Evolutionary conservation across 495 filamentous ascomycete genomes (phyloP), one percentile per base, ranked within the genome.

Genomic region (Cercophora newfieldiana): DNA sequence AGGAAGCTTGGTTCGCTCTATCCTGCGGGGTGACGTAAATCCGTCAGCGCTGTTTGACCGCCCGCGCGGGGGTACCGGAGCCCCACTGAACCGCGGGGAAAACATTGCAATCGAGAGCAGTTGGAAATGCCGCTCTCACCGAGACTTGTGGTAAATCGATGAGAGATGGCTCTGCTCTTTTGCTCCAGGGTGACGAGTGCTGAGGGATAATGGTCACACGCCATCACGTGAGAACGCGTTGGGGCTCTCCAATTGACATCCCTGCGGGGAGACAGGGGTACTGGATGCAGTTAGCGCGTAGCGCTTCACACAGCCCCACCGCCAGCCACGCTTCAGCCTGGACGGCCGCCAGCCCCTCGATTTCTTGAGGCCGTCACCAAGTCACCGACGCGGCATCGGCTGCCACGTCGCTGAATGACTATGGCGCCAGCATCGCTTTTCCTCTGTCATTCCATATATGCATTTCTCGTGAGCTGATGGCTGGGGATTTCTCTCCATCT

Each of bases 271-370:
- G 37, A 14, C 37, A 44, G 37, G 37, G 37, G 37, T 44, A 2
- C 10, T n/a, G 55, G 30, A 14, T 1, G 29, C 57, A 33, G 30
- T 30, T 21, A 44, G 1, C 44, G 49, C 59, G 59, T 62, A 47
- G 58, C 16, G 3, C 21, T 8, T 19, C 61, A 54, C 22, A 47
- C 26, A 28, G 61, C 61, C 61, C 61, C 61, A 63, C 61, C 53
- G 59, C 63, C 63, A 65, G 63, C 63, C 63, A 65, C 63, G 54
- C 55, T 65, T 49, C 54, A 58, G 63, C 63, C 63, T 65, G 55
- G 63, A 65, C n/a, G 29, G 37, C 51, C 19, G 54, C 53, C 55
- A 63, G 61, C 63, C 63, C 54, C 63, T 65, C 54, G 30, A 58
- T 58, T 65, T 65, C 63, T 31, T 18, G 29, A 58, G 22, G 16